Base-by-base conservation (phyloP, 257 asterid species). In the Petunia secreta region DNA sequence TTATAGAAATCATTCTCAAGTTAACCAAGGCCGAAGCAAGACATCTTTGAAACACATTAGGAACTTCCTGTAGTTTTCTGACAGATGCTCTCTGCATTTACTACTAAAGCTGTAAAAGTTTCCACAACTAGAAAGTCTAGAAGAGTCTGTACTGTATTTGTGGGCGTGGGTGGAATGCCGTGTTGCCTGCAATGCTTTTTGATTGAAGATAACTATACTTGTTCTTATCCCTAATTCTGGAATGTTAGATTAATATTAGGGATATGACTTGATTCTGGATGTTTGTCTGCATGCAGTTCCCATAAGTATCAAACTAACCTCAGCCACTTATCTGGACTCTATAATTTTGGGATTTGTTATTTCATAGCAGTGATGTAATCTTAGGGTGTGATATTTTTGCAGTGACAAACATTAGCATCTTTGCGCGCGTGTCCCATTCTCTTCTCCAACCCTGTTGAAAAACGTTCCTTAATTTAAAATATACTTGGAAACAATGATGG, bases 371-470 rank as follows among this genome's bases (percentile, higher is more conserved):
- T 5, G 5, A 46, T 68, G 57, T 68, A 67, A 68, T 16, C 58
- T 8, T 68, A 68, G 40, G 55, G 38, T 46, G 76, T 69, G 77
- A 69, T 46, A 53, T 25, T 69, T 69, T 48, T 46, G 87, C 88
- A 91, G 92, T 65, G 82, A 78, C 79, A 34, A 75, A 74, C 74
- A 68, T 82, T 86, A 13, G 78, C 77, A 85, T 85, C 89, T 86
- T 81, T 92, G 99, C 94, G 97, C 94, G 97, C 98, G 97, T 95
- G 98, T 88, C 98, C 99, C 92, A 79, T 89, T 58, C 92, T 85
- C 99, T 96, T 96, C 99, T 93, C 99, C 98, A 92, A 83, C 80
- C 73, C 78, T 66, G 54, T 67, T 57, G n/a, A n/a, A 68, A 53
- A 16, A 79, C 64, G 71, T 54, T 44, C 44, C 15, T 57, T 44